Evolutionary conservation across 2,329 filamentous ascomycete genomes (phyloP), one percentile per base, ranked within the genome.

Genomic region (Myotisia sp.): DNA sequence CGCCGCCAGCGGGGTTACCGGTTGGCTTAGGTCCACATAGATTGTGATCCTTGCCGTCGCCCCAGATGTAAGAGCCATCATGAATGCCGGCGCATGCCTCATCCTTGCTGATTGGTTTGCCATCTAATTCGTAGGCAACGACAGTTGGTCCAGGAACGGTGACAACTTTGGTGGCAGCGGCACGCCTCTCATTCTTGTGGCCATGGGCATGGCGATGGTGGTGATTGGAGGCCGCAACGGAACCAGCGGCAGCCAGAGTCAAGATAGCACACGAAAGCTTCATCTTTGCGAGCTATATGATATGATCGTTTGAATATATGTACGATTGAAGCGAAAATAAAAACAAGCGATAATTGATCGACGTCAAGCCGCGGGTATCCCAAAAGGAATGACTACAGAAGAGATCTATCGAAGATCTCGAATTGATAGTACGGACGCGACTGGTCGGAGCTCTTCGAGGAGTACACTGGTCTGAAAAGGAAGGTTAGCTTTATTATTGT

Each of bases 1-100:
- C 20, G 20, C 20, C 41, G 23, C 29, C 29, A 12, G 31, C 28
- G 36, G 22, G 31, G 31, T 16, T 20, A 34, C 19, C 24, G 39
- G 28, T 7, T 16, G 16, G 14, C 14, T 13, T n/a, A 21, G 18
- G 10, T 34, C 37, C 22, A 17, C 13, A 8, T 6, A 27, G 34
- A 7, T 59, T 60, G 28, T 67, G 63, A 51, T 74, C 70, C 44
- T 73, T 71, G 29, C 79, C 63, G 31, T 80, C 62, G 29, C 78
- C 65, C 62, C 74, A 90, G 40, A 65, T 56, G 29, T 73, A 53
- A 29, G 71, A 69, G 34, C 84, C 80, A 41, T 77, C 70, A 37
- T 68, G 60, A 46, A 95, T 68, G 43, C 84, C 83, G 36, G 71
- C 53, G 60, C 78, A 68, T 35, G 84, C 84, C 40, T 84, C 70